Percentiles rank a stretch among this genome's conserved stretches.
phyloP scores from a whole-genome alignment of 306 rosid species.

The Cucurbita argyrosperma region DNA sequence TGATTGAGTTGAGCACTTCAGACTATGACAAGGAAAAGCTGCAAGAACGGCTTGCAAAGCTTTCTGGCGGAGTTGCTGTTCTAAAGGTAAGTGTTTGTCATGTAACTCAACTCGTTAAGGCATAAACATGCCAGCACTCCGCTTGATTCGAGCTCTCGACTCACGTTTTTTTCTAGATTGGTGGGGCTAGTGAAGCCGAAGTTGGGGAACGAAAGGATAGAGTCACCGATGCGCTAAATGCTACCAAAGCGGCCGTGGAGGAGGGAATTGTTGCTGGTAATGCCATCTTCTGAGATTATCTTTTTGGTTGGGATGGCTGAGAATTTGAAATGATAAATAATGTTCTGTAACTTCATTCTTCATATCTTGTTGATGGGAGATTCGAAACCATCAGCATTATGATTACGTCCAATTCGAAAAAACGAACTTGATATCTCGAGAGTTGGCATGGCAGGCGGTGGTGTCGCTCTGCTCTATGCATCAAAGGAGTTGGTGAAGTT shows the following conservation, averaged over 20 bases:
- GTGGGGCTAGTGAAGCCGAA: conserved; percentile 43
- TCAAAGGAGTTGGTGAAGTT: conserved; percentile 33
- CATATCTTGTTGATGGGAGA: not conserved
- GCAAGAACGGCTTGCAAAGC: conserved; percentile 33
- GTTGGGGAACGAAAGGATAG: conserved; percentile 44
- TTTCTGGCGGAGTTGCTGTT: conserved; percentile 45
- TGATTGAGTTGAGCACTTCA: conserved; percentile 34
- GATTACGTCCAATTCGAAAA: not conserved
- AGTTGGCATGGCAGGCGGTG: conserved; percentile 25
- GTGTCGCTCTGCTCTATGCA: conserved; percentile 45
- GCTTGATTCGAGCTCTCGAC: not conserved
- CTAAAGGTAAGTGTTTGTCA: conserved; percentile 19
- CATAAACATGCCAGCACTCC: no score
- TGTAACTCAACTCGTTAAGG: not conserved
- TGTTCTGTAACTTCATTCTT: not conserved
- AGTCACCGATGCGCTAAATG: conserved; percentile 43
- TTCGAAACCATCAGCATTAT: not conserved
- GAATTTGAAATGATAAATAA: not conserved
- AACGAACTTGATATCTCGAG: not conserved
- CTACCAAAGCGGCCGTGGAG: conserved; percentile 49
- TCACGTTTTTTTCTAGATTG: conserved; percentile 15
- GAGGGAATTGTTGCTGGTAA: conserved; percentile 44
- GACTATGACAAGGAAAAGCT: conserved; percentile 42
- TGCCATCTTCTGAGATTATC: not conserved
- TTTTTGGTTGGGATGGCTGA: not conserved